Base-by-base conservation (phyloP, 2,329 filamentous ascomycete genomes). In the Alternaria sp. region DNA sequence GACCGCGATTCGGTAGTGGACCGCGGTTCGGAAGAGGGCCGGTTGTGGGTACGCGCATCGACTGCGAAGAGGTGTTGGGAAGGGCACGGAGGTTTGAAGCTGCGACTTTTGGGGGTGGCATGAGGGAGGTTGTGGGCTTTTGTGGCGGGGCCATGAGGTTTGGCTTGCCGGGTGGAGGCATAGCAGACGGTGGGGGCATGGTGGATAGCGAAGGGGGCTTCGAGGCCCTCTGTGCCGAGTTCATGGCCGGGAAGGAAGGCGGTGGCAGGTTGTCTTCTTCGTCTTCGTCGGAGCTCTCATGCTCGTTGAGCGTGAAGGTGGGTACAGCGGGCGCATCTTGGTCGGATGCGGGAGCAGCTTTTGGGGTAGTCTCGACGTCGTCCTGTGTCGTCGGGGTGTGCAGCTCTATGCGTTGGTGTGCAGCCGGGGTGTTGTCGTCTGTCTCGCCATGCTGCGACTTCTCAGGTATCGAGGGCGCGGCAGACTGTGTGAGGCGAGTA, bases 1-100 rank as follows among this genome's bases (percentile, higher is more conserved):
- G 74, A 41, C 81, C 79, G 46, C 77, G 70, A 68, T 79, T 79
- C 57, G 78, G 73, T 52, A 80, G 70, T 24, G 80, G 78, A 3
- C 80, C 80, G 61, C 80, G 76, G 67, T 83, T 81, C 11, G 83
- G 81, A 38, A 83, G 75, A 16, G 82, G 87, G 11, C 84, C 86
- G 6, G 75, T 80, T 1, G 77, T 73, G 12, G 81, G 81, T 2
- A 80, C 71, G 20, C 79, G 80, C 47, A 83, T 71, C 1, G 71
- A 72, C 28, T 69, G 67, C 24, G 69, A 63, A 16, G 71, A 30
- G 11, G 46, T 42, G 30, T 38, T 72, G 24, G 75, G 73, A 14
- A 78, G 64, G 11, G 75, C 69, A 59, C 76, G 75, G 4, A 78
- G 69, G 39, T 74, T 78, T 7, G 78, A 78, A 34, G 79, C 61